Percentiles rank a stretch among this genome's conserved stretches.
Conservation (phyloP, 768 basidiomycete genomes). For the Amanita molliuscula region DNA sequence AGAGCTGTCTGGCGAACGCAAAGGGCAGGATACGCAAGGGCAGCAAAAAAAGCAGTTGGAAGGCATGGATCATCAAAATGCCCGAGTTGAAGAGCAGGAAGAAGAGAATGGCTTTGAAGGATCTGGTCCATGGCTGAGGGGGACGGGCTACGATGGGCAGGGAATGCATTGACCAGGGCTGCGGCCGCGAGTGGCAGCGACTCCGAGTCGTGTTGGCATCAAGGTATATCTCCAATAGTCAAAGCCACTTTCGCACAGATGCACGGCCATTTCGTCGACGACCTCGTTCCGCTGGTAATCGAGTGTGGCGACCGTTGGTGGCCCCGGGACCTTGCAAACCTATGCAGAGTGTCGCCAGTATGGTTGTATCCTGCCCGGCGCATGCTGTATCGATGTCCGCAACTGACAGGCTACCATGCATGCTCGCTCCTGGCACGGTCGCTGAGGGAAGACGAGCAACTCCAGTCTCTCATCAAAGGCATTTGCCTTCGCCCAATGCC, state of each 20-base stretch:
- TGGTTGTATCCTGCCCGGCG: slow-evolving; percentile 36
- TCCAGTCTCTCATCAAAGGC: slow-evolving; percentile 27
- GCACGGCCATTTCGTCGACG: slow-evolving; percentile 26
- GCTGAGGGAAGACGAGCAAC: slow-evolving; percentile 23
- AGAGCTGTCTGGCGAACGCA: slow-evolving; percentile 39
- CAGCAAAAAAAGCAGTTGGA: slow-evolving; percentile 64
- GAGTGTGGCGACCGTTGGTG: slow-evolving; percentile 42
- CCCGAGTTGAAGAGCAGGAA: slow-evolving; percentile 48
- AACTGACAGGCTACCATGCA: slow-evolving; percentile 28
- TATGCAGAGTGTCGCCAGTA: slow-evolving; percentile 38
- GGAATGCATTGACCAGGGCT: slow-evolving; percentile 18
- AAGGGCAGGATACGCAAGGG: slow-evolving; percentile 61
- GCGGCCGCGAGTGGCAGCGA: background rate
- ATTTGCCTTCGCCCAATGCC: slow-evolving; percentile 30
- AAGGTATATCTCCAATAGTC: background rate
- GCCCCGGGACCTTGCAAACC: slow-evolving; percentile 36
- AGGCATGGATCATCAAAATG: slow-evolving; percentile 58
- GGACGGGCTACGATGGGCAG: slow-evolving; percentile 47
- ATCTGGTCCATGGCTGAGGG: slow-evolving; percentile 41
- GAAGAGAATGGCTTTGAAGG: slow-evolving; percentile 40
- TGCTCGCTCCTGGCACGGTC: slow-evolving; percentile 32
- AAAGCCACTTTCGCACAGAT: background rate
- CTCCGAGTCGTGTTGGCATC: background rate
- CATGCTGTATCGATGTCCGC: slow-evolving; percentile 34
- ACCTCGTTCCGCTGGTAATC: slow-evolving; percentile 43